A percentile compares a stretch with the other conserved stretches of the same genome.
Conservation (phyloP, 805 yeast species). For the Yamadazyma akitaensis region DNA sequence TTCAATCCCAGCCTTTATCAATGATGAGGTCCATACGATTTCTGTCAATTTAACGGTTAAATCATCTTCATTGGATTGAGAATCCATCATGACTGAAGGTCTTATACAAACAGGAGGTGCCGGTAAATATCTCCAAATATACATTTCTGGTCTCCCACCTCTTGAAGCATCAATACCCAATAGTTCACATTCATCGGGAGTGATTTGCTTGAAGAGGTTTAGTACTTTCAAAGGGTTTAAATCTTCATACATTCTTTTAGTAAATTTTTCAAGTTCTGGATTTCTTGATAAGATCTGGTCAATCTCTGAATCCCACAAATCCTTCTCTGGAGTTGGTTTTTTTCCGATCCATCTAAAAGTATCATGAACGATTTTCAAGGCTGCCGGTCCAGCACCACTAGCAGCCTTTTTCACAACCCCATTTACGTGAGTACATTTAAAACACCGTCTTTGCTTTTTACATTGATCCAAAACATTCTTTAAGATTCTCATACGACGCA, state of each 20-base stretch:
- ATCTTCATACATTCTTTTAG: conserved; percentile 87
- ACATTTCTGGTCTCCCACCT: conserved; percentile 94
- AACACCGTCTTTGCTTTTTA: conserved; percentile 89
- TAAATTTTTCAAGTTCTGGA: conserved; percentile 86
- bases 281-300: conserved; percentile 66
- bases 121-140: conserved; percentile 94
- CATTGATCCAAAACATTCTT: conserved; percentile 87
- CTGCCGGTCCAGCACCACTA: conserved; percentile 87
- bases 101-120: conserved; percentile 99
- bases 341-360: conserved; percentile 95
- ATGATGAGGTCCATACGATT: conserved; percentile 93
- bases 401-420: conserved; percentile 98
- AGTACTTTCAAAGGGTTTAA: conserved; percentile 88
- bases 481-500: conserved; percentile 85
- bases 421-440: conserved; percentile 81
- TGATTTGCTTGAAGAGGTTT: conserved; percentile 79
- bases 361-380: conserved; percentile 92
- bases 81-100: conserved; percentile 92
- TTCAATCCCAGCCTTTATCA: conserved; percentile 91
- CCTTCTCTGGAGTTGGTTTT: conserved; percentile 79
- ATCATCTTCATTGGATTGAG: conserved; percentile 95
- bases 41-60: conserved; percentile 93
- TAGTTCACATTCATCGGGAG: conserved; percentile 86
- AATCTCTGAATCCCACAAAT: conserved; percentile 83
- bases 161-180: conserved; percentile 84